Evolutionary conservation across 1,139 yeast species (phyloP), one percentile per base, ranked within the genome.

Genomic region (Geotrichum bryndzae): DNA sequence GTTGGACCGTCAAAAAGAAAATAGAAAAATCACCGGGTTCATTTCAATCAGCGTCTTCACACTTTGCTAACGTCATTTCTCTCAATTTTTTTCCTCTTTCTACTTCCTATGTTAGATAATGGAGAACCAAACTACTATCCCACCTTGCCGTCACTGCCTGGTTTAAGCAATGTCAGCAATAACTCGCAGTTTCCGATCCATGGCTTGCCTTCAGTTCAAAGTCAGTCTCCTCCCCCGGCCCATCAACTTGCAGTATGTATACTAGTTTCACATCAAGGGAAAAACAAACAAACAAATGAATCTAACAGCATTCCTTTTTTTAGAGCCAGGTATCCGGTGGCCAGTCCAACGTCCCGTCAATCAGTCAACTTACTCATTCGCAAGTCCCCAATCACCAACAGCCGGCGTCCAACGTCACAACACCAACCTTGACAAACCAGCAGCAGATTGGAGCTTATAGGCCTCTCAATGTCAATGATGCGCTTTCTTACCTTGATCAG

Each of bases 391-490:
- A 53, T 50, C 59, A 57, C 22, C 60, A 53, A n/a, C 62, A 53
- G 13, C 58, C 66, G 50, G 48, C 66, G 53, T 35, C 63, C 31
- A 52, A 53, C 27, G 22, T 29, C 33, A 29, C 58, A 31, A 22
- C 53, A 45, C 59, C 66, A 51, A 62, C 61, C 52, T 58, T 62
- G 53, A 68, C 65, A 54, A 67, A 67, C n/a, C 72, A 70, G 18
- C 71, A 68, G 58, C 64, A 63, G 31, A 63, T 69, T 45, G 68
- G 66, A 22, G 68, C 70, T 13, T 91, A 90, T 76, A 83, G 97
- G 67, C 97, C 97, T 1, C 79, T 94, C 69, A 95, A 94, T 70
- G 98, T 95, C 60, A 91, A 90, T 72, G 99, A 94, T 75, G 99
- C 99, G 2, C 80, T 94, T 67, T 87, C 97, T 11, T 94, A 95